Evolutionary conservation across 2,329 filamentous ascomycete species (phyloP).

Genomic region (Xylaria sp.): DNA sequence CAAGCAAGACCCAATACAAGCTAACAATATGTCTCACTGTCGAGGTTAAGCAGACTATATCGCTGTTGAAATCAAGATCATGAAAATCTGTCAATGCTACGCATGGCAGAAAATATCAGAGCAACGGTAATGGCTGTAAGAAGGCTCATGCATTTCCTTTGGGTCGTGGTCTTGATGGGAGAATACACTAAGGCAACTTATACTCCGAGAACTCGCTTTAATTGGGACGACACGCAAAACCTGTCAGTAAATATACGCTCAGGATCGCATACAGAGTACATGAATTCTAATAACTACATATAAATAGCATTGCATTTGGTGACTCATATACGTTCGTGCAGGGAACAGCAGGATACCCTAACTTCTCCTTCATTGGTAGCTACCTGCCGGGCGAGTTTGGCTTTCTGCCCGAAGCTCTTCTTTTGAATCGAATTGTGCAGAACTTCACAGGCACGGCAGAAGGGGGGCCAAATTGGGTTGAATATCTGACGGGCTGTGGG

Average conservation of each 20-base stretch:
- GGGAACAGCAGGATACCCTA: conserved; percentile 61
- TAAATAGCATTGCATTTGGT: conserved; percentile 58
- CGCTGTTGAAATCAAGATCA: neutral
- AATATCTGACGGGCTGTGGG: conserved; percentile 64
- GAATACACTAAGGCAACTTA: neutral
- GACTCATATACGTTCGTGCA: conserved; percentile 66
- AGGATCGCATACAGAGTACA: neutral
- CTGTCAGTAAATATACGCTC: conserved; percentile 38
- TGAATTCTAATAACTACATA: conserved; percentile 1
- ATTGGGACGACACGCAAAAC: conserved; percentile 42
- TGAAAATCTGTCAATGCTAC: neutral
- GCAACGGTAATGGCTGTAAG: neutral
- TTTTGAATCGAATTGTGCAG: conserved; percentile 62
- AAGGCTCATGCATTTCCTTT: neutral
- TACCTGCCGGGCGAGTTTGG: conserved; percentile 54
- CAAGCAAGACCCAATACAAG: neutral
- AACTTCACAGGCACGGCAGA: conserved; percentile 63
- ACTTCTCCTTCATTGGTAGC: conserved; percentile 67
- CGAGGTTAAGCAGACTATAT: neutral
- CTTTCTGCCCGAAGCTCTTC: conserved; percentile 57
- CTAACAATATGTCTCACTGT: neutral
- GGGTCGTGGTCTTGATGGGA: neutral
- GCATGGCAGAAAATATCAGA: neutral
- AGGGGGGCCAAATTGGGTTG: conserved; percentile 66
- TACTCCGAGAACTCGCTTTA: conserved; percentile 29